Base-by-base conservation (phyloP, 345 rosid species). In the Laguncularia racemosa region DNA sequence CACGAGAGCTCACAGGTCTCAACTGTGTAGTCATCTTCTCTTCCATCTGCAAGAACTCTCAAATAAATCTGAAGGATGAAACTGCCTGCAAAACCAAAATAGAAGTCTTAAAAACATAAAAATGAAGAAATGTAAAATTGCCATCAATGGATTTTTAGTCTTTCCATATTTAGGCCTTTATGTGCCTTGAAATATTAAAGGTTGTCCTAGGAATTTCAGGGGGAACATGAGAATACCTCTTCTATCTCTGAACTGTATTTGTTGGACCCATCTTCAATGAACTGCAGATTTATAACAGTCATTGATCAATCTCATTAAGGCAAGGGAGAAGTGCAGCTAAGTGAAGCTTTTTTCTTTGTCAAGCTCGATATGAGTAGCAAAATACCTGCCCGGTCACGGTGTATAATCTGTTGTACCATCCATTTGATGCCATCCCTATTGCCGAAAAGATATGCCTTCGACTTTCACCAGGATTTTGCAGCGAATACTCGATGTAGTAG, bases 321-420 rank as follows among this genome's bases (percentile, higher is more conserved):
- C 33, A 47, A 23, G 6, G 13, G 53, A 49, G 21, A 10, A 18
- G 19, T n/a, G 50, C 47, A 62, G 44, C 12, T 19, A 6, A 3
- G 9, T 46, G 1, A 20, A 17, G 16, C n/a, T 23, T 8, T n/a
- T 17, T 16, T 13, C 11, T 26, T 49, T 4, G 28, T 7, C 14
- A 33, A 62, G 50, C 11, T 19, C 53, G n/a, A n/a, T 18, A 18
- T 11, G 4, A 20, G 14, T 2, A 19, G 56, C 14, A 52, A 59
- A 15, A 18, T 48, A 85, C 96, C 85, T 84, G 96, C 50, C 95
- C 98, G 5, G 98, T 89, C 50, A 86, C 91, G 0, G 98, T 92
- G 53, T 89, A 92, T 28, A 92, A 76, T 63, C 96, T 81, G 81
- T 84, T 89, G 69, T 80, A 81, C 98, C 96, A 92, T 69, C 95